Base-by-base conservation (phyloP, 257 asterid genomes). In the Eucommia ulmoides region DNA sequence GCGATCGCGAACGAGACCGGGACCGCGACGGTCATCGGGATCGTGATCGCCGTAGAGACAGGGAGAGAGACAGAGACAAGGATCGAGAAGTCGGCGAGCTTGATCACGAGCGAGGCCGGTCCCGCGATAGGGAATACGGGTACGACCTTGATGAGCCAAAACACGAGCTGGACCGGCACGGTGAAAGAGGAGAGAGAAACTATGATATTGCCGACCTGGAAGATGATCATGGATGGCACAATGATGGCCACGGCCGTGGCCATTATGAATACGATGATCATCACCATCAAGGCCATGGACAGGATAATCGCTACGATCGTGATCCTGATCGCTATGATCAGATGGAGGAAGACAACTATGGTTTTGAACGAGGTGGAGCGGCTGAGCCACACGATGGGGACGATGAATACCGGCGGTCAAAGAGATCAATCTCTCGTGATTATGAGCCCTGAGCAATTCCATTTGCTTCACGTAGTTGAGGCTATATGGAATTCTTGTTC, bases 61-160 rank as follows among this genome's bases (percentile, higher is more conserved):
- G 58, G 51, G 94, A 78, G 20, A 76, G 72, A 62, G 75, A 72
- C 15, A 62, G 58, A 12, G 79, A 62, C 12, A 73, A 50, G 56
- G 89, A 74, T 41, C 53, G 64, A 49, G 82, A 79, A 20, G 47
- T 46, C 12, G 77, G 49, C 12, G 38, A 29, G 24, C 73, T 66
- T 23, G 84, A 76, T 58, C 61, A 46, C 50, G 88, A 68, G n/a
- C 79, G 73, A 35, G 83, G 71, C 5, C 75, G 73, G 53, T 74
- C 91, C 22, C 77, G 59, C n/a, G 81, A 79, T 52, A 54, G 55
- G 25, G 83, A 67, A 19, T 66, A 67, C 24, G 81, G 70, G 9
- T 62, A 64, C 41, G 83, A 74, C 17, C 69, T 51, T 16, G 70
- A 23, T 45, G 79, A 77, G 24, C 60, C 71, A 3, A 71, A 62